Evolutionary conservation across 31 red algal genomes (phyloP), one percentile per base, ranked within the genome.

Genomic region (Porphyra umbilicalis): DNA sequence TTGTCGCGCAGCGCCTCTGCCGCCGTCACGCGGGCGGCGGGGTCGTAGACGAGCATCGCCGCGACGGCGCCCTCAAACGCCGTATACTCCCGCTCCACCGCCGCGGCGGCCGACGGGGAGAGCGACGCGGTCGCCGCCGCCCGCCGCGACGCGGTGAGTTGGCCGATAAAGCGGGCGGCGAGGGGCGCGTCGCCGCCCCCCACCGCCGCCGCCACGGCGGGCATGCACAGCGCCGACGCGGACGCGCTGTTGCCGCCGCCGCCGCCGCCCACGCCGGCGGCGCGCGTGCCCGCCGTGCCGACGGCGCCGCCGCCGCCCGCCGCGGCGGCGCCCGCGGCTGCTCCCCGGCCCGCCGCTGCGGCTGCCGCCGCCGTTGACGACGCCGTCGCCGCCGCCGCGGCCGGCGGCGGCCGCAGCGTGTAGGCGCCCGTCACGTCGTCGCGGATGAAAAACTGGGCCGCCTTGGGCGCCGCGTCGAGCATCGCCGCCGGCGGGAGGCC

Each of bases 401-500:
- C 30, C 5, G 35, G 34, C 16, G 80, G 36, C 33, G 35, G 30
- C 38, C 35, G 36, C 38, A 76, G 35, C 80, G 42, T 71, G 57
- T 46, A 71, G 11, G 76, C 35, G 31, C 79, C 76, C 0, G 83
- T 33, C 0, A 79, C 57, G 33, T 36, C n/a, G 83, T 80, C 76
- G 35, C 74, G 76, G n/a, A 88, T 85, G 79, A 97, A 97, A 75
- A 94, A 97, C 1, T 82, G 82, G 10, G 42, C 81, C 36, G 79
- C 85, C 80, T 92, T 88, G 39, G 78, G 76, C 39, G 85, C 95
- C 36, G 32, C 46, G 31, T 89, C 84, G 44, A 99, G 79, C 90
- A 99, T 94, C 33, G 89, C 83, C 20, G 77, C 77, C 6, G 93
- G 97, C 33, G 93, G 93, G 7, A 95, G 39, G 25, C 94, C 97